Conservation (phyloP, 2,329 filamentous ascomycete species). For the Thermothelomyces thermophilus region DNA sequence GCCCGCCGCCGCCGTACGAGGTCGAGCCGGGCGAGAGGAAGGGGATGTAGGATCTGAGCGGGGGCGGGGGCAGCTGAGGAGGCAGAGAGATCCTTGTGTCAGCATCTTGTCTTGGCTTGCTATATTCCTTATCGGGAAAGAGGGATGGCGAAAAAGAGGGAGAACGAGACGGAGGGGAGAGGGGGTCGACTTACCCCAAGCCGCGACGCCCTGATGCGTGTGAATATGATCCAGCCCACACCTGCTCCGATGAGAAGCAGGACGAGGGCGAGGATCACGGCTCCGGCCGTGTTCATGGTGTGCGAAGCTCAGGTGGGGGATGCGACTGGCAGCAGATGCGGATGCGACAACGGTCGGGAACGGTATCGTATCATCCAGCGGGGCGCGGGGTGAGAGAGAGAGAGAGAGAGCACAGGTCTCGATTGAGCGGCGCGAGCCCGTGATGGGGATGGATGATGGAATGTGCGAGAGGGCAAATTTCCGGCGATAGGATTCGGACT, state of each 20-base stretch:
- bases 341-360: not conserved
- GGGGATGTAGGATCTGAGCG: constrained; percentile 62
- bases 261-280: constrained; percentile 67
- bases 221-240: constrained; percentile 63
- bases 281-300: constrained; percentile 53
- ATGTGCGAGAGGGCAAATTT: not conserved
- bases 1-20: constrained; percentile 44
- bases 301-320: too few relatives aligned
- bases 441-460: not conserved
- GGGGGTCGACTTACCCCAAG: constrained; percentile 52
- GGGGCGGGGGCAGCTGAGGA: constrained; percentile 60
- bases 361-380: too few relatives aligned
- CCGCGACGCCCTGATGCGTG: constrained; percentile 64
- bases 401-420: not conserved
- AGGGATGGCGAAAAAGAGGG: too few relatives aligned
- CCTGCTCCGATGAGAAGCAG: constrained; percentile 52
- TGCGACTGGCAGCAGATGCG: too few relatives aligned
- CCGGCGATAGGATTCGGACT: not conserved
- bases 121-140: too few relatives aligned
- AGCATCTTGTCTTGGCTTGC: too few relatives aligned
- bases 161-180: not conserved
- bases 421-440: not conserved
- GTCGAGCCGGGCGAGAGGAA: constrained; percentile 50
- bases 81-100: not conserved
- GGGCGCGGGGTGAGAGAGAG: not conserved